These are phyloP conservation scores for Stephanodiscus triporus DNA, from an alignment of 108 stramenopile species.

Conservation along the genomic window DNA sequence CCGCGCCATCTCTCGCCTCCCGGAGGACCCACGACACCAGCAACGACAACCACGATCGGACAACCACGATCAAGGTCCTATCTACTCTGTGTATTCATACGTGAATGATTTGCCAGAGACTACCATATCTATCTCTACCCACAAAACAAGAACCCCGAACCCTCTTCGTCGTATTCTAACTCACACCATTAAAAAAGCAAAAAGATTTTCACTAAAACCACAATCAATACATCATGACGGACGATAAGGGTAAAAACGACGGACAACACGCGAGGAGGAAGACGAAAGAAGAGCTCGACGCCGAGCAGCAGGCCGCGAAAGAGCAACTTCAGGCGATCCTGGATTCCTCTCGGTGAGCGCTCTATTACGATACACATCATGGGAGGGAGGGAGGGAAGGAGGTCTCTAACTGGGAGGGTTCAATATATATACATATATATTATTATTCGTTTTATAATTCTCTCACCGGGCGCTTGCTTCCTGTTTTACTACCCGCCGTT, in stretches of 20 bases:
- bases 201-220: background rate
- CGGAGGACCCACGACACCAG: no score
- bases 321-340: constrained; percentile 44
- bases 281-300: constrained; percentile 47
- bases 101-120: no score
- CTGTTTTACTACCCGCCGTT: background rate
- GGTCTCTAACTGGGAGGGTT: background rate
- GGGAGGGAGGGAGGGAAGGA: background rate
- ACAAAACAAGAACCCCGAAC: no score
- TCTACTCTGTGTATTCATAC: no score
- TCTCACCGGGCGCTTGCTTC: background rate
- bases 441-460: background rate
- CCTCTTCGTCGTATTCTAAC: no score
- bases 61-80: no score
- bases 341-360: constrained; percentile 26
- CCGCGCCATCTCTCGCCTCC: no score
- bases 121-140: no score
- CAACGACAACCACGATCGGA: no score
- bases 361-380: background rate
- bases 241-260: background rate
- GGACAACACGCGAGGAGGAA: constrained; percentile 15
- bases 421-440: no score
- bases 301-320: constrained; percentile 48
- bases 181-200: no score
- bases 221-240: constrained; percentile 1